Percentiles rank a stretch among this genome's conserved stretches.
Evolutionary conservation across 768 basidiomycete species (phyloP).

Genomic region (Leucocoprinus birnbaumii): DNA sequence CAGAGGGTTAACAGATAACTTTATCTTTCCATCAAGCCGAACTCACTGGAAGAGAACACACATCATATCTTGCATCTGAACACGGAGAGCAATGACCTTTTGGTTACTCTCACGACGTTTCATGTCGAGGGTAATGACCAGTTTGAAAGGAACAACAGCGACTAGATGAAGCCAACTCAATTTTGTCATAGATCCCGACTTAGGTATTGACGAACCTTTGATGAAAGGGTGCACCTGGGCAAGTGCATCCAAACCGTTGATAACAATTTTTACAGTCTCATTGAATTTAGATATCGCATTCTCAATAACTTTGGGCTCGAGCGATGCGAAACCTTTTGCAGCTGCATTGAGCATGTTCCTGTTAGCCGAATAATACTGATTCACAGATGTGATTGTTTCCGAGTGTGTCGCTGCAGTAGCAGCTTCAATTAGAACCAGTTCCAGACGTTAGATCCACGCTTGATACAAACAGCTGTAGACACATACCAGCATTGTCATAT

Average conservation of each 20-base stretch:
- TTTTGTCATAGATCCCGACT: too few species aligned
- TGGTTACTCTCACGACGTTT: conserved; percentile 51
- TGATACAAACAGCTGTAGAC: too few species aligned
- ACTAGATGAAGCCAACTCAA: too few species aligned
- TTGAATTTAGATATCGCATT: conserved; percentile 5
- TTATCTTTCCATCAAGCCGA: too few species aligned
- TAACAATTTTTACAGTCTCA: conserved; percentile 19
- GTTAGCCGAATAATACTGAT: conserved; percentile 3
- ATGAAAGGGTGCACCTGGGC: conserved; percentile 34
- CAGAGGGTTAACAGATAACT: too few species aligned
- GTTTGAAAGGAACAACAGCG: conserved; percentile 46
- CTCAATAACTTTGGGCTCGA: conserved; percentile 4
- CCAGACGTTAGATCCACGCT: too few species aligned
- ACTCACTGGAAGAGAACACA: conserved; percentile 40
- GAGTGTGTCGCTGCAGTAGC: not conserved
- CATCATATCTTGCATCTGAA: conserved; percentile 53
- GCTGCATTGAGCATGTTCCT: not conserved
- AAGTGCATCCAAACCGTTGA: conserved; percentile 30
- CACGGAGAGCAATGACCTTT: conserved; percentile 40
- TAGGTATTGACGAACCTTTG: conserved; percentile 30
- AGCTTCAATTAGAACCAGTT: not conserved
- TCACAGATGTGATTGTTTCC: not conserved
- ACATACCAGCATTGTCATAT: too few species aligned
- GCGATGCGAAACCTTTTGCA: not conserved
- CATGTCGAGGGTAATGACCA: conserved; percentile 44